Conservation (phyloP, 1,284 basidiomycete genomes). For the Irpex sp. region DNA sequence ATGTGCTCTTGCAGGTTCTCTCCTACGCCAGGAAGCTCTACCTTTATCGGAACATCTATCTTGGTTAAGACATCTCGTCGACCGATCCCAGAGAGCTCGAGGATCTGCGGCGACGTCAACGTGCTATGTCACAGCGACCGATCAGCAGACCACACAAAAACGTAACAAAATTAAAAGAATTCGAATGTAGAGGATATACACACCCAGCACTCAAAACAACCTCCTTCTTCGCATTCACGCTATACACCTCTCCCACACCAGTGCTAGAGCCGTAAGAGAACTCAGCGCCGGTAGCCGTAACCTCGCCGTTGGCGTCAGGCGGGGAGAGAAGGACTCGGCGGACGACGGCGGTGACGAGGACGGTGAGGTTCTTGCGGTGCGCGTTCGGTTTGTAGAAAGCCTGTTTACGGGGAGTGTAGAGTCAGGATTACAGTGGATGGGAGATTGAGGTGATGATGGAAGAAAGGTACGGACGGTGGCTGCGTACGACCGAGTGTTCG, state of each 20-base stretch:
- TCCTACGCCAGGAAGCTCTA: slow-evolving; percentile 28
- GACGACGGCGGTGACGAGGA: background rate
- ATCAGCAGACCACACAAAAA: background rate
- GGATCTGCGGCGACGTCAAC: slow-evolving; percentile 29
- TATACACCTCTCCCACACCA: slow-evolving; percentile 9
- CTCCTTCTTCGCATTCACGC: slow-evolving; percentile 21
- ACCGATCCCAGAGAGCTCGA: slow-evolving; percentile 39
- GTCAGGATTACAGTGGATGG: background rate
- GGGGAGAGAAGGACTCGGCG: background rate
- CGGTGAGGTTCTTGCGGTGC: background rate
- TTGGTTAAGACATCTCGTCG: slow-evolving; percentile 24
- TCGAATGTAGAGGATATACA: background rate
- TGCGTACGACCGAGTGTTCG: slow-evolving; percentile 18
- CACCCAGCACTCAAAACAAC: slow-evolving; percentile 24
- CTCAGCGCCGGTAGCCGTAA: slow-evolving; percentile 22
- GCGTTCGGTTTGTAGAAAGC: background rate
- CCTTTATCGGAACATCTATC: slow-evolving; percentile 25
- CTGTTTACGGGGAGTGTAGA: background rate
- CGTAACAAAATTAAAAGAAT: background rate
- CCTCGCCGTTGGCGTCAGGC: background rate
- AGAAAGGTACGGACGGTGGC: slow-evolving; percentile 10
- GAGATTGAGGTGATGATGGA: no score
- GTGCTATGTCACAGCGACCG: slow-evolving; percentile 12
- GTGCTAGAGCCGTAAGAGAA: slow-evolving; percentile 9
- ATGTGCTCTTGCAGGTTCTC: slow-evolving; percentile 37